Percentiles rank a stretch among this genome's conserved stretches.
Conservation (phyloP, 345 rosid species). For the Hypericum androsaemum region DNA sequence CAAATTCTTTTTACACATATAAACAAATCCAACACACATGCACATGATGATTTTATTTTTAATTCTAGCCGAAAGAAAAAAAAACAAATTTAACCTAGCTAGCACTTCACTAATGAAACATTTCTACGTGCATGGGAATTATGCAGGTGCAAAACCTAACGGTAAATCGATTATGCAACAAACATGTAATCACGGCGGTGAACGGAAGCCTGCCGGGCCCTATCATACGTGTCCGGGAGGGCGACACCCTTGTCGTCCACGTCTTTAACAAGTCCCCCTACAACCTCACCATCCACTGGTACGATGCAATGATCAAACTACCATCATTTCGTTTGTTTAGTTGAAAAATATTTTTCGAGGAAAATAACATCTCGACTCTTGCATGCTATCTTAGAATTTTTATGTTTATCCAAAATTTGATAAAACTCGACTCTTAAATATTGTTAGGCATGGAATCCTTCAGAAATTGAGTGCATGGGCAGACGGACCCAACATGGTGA, state of each 20-base stretch:
- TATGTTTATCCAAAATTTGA: too few species aligned
- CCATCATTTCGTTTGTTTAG: background rate
- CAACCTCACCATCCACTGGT: slow-evolving; percentile 85
- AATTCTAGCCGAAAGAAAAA: too few species aligned
- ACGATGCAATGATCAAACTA: slow-evolving; percentile 5
- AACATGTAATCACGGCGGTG: slow-evolving; percentile 54
- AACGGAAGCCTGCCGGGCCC: slow-evolving; percentile 84
- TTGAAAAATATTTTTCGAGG: too few species aligned
- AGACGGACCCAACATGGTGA: slow-evolving; percentile 67
- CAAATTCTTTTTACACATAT: too few species aligned
- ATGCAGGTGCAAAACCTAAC: slow-evolving; percentile 64
- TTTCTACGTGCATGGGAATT: background rate
- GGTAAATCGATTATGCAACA: slow-evolving; percentile 40
- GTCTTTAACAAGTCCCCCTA: slow-evolving; percentile 76
- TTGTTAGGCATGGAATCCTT: slow-evolving; percentile 71
- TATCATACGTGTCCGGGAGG: slow-evolving; percentile 43
- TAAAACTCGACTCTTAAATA: background rate
- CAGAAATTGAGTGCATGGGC: slow-evolving; percentile 66
- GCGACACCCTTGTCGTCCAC: slow-evolving; percentile 66
- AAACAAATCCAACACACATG: too few species aligned
- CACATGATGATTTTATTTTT: too few species aligned
- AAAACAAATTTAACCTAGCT: background rate
- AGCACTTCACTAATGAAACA: background rate
- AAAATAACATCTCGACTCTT: too few species aligned
- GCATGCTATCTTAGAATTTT: too few species aligned